These are phyloP conservation scores for Gyromitra esculenta DNA, from an alignment of 2,329 filamentous ascomycete genomes.

Conservation along the genomic window DNA sequence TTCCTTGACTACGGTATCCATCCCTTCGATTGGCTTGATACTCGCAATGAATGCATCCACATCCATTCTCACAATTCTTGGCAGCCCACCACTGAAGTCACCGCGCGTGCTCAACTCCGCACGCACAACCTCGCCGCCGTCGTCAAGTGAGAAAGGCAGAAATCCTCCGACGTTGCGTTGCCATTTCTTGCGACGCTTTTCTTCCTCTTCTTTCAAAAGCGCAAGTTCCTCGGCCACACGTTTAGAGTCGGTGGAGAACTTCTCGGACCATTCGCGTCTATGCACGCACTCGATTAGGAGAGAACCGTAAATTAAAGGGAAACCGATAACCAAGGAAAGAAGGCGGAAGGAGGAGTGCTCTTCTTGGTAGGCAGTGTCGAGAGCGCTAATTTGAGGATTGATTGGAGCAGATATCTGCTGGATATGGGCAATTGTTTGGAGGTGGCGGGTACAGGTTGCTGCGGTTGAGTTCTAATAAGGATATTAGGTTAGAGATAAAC, in stretches of 20 bases:
- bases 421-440: conserved; percentile 83
- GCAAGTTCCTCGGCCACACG: conserved; percentile 93
- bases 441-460: conserved; percentile 73
- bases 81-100: conserved; percentile 76
- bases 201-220: conserved; percentile 89
- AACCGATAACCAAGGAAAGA: conserved; percentile 79
- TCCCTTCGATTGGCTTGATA: conserved; percentile 72
- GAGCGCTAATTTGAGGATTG: conserved; percentile 74
- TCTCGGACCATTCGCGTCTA: conserved; percentile 89
- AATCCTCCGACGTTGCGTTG: conserved; percentile 82
- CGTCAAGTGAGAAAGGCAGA: conserved; percentile 69
- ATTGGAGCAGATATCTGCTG: conserved; percentile 78
- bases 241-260: conserved; percentile 85
- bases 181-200: conserved; percentile 88
- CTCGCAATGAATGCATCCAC: conserved; percentile 76
- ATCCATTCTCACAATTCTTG: conserved; percentile 77
- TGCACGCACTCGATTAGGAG: conserved; percentile 86
- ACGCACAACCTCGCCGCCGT: conserved; percentile 69
- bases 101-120: conserved; percentile 56
- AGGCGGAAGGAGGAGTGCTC: conserved; percentile 83
- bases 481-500: conserved; percentile 4
- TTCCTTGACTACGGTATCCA: conserved; percentile 74
- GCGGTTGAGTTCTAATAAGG: conserved; percentile 72
- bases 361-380: conserved; percentile 75
- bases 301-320: conserved; percentile 90